Evolutionary conservation across 768 basidiomycete species (phyloP).

Genomic region (Dioszegia aurantiaca): DNA sequence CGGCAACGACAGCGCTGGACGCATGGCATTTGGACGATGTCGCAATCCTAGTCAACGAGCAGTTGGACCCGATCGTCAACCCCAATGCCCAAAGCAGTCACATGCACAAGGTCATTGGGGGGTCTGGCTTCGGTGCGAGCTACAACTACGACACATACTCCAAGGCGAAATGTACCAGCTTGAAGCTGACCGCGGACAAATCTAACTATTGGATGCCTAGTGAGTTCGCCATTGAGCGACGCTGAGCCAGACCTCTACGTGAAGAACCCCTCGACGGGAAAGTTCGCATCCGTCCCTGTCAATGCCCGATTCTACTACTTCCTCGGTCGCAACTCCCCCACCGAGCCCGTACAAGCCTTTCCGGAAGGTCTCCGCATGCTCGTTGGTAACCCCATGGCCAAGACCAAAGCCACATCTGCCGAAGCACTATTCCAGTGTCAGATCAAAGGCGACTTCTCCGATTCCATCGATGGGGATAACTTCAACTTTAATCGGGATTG

Average conservation of each 20-base stretch:
- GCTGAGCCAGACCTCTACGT: constrained; percentile 24
- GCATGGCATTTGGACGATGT: constrained; percentile 36
- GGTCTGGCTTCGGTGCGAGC: constrained; percentile 34
- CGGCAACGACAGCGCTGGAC: constrained; percentile 8
- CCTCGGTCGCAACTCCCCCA: constrained; percentile 29
- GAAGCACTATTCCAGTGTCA: constrained; percentile 26
- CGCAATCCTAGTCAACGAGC: constrained; percentile 35
- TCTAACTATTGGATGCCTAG: constrained; percentile 45
- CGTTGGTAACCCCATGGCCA: constrained; percentile 37
- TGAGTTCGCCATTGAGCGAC: not conserved
- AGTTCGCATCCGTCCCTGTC: constrained; percentile 19
- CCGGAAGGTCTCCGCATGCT: constrained; percentile 49
- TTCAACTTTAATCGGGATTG: constrained; percentile 39
- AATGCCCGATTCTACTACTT: constrained; percentile 48
- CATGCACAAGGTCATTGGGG: constrained; percentile 48
- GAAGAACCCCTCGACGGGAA: constrained; percentile 10
- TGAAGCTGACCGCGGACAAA: constrained; percentile 40
- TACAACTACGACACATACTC: constrained; percentile 37
- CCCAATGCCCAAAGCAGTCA: constrained; percentile 34
- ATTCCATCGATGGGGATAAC: constrained; percentile 23
- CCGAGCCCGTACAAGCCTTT: constrained; percentile 35
- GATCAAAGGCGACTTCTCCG: constrained; percentile 19
- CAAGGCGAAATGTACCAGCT: constrained; percentile 34
- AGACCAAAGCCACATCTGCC: constrained; percentile 23
- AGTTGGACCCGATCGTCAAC: constrained; percentile 46